Percentiles rank a stretch among this genome's conserved stretches.
These are phyloP conservation scores for Phanerodontia chrysosporium DNA, from an alignment of 768 basidiomycete species.

Conservation along the genomic window DNA sequence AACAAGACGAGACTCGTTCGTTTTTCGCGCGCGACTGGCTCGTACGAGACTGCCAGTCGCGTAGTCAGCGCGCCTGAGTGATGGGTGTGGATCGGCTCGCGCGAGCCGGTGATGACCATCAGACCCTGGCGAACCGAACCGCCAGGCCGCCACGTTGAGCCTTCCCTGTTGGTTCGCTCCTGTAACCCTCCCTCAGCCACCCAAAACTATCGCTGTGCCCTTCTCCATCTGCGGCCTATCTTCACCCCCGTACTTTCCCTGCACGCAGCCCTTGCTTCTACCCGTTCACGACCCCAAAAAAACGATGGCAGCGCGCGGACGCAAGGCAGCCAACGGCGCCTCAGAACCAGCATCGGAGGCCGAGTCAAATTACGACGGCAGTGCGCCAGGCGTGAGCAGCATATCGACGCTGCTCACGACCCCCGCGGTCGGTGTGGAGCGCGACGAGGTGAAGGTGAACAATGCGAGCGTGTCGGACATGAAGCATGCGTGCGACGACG, in stretches of 20 bases:
- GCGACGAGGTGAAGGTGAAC: slow-evolving; percentile 46
- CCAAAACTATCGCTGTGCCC: not conserved
- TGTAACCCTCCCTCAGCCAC: not conserved
- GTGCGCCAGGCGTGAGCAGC: slow-evolving; percentile 10
- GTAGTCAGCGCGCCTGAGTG: slow-evolving; percentile 2
- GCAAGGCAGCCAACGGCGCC: slow-evolving; percentile 16
- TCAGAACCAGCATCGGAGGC: slow-evolving; percentile 5
- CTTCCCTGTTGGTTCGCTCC: not conserved
- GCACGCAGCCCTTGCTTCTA: not conserved
- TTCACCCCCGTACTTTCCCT: not conserved
- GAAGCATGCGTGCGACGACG: slow-evolving; percentile 71
- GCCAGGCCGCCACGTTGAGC: slow-evolving; percentile 3
- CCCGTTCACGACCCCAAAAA: not conserved
- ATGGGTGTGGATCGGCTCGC: not conserved
- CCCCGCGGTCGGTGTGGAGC: slow-evolving; percentile 18
- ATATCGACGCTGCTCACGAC: slow-evolving; percentile 17
- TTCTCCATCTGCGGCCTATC: not conserved
- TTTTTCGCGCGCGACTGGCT: not conserved
- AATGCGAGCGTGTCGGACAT: slow-evolving; percentile 46
- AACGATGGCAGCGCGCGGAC: slow-evolving; percentile 14
- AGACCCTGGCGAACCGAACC: slow-evolving; percentile 1
- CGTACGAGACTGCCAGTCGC: slow-evolving; percentile 3
- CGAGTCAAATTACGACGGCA: slow-evolving; percentile 1
- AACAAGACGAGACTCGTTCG: not conserved
- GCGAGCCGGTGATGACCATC: not conserved